Conservation (phyloP, 768 basidiomycete species). For the Psilocybe tampanensis region DNA sequence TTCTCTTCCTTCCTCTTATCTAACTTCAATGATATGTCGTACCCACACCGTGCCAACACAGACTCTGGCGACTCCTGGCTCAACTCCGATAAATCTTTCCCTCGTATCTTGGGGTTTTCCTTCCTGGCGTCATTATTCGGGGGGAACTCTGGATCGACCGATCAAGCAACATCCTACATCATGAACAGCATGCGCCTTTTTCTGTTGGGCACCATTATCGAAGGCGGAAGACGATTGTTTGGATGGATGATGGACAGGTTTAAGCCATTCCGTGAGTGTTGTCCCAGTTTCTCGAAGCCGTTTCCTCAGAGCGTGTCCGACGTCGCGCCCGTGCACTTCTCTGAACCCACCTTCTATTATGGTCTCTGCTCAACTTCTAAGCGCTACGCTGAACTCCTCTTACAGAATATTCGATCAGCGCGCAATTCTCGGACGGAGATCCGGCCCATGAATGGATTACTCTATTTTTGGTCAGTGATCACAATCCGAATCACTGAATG, state of each 20-base stretch:
- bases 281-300: too few species aligned
- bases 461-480: slow-evolving; percentile 35
- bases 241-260: slow-evolving; percentile 38
- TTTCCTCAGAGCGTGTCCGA: too few species aligned
- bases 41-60: neutral
- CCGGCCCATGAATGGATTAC: slow-evolving; percentile 46
- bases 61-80: slow-evolving; percentile 1
- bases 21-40: neutral
- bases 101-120: slow-evolving; percentile 36
- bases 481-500: neutral
- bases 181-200: slow-evolving; percentile 31
- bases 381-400: neutral
- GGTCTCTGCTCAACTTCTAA: neutral
- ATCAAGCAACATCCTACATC: slow-evolving; percentile 10
- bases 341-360: too few species aligned
- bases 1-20: neutral
- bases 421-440: slow-evolving; percentile 40
- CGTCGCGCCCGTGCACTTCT: too few species aligned
- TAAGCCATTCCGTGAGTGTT: slow-evolving; percentile 26
- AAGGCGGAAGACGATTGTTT: slow-evolving; percentile 40
- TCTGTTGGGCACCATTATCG: slow-evolving; percentile 38
- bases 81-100: neutral
- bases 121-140: slow-evolving; percentile 34
- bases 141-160: neutral
- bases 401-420: slow-evolving; percentile 40